A percentile compares a stretch with the other conserved stretches of the same genome.
Evolutionary conservation across 768 basidiomycete genomes (phyloP).

Genomic region (Dacryopinax spathularia): DNA sequence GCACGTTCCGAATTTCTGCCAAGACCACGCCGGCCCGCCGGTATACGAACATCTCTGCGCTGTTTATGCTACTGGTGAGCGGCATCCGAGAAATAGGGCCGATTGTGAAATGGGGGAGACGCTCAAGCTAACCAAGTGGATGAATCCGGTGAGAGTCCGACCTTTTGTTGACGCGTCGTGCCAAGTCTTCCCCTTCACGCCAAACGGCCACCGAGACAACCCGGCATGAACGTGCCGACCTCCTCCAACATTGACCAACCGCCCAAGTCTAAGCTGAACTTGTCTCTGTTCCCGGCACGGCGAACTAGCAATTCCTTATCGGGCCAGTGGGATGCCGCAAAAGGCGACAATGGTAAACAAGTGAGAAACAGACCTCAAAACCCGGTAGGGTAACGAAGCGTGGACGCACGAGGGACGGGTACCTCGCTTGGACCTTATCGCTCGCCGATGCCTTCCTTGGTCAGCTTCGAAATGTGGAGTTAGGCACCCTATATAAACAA

Average conservation of each 20-base stretch:
- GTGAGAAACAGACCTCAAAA: neutral
- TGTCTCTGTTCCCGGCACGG: neutral
- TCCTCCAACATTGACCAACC: neutral
- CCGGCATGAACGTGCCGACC: neutral
- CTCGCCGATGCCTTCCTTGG: neutral
- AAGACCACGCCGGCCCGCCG: too few relatives aligned
- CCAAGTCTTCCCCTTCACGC: neutral
- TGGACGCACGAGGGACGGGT: too few relatives aligned
- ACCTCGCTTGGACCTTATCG: neutral
- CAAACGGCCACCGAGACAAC: neutral
- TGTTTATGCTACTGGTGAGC: too few relatives aligned
- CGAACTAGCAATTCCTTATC: neutral
- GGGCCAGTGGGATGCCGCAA: conserved; percentile 1
- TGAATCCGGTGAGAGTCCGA: conserved; percentile 3
- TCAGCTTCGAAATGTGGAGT: neutral
- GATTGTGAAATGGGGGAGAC: too few relatives aligned
- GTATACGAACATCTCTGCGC: too few relatives aligned
- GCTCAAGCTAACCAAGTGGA: too few relatives aligned
- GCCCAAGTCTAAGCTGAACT: neutral
- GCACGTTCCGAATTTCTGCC: too few relatives aligned
- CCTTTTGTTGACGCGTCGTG: neutral
- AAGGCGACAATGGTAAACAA: neutral
- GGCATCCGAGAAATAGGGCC: too few relatives aligned
- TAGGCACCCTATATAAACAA: neutral
- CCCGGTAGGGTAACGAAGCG: neutral